Base-by-base conservation (phyloP, 441 rosid genomes). In the Erodium texanum region DNA sequence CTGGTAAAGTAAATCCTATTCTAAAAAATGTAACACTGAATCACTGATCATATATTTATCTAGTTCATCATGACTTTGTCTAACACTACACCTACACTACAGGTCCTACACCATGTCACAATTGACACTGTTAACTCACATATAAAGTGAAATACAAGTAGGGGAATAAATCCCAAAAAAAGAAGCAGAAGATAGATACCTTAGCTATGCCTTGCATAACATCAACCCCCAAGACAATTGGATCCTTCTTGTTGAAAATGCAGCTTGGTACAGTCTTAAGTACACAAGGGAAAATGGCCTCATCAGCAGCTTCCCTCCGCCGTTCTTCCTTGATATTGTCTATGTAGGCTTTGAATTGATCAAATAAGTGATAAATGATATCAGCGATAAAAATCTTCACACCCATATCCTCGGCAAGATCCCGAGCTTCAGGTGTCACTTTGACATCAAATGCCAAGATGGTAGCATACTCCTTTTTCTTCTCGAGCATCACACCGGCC, bases 401-500 rank as follows among this genome's bases (percentile, higher is more conserved):
- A 63, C 99, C 99, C 75, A 82, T 64, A 45, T 89, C 97, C 43
- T 89, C 90, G 62, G 98, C 85, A 29, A 92, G 88, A 68, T 94
- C 97, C 38, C 90, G 86, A 69, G 96, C 94, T 77, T 94, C 99
- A 0, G 87, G 87, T 22, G 96, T 87, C 69, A 92, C 94, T 84
- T 82, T 86, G 77, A 94, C 98, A 68, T 92, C 99, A 79, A 94
- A 94, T 54, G 99, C 99, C 87, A 94, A 82, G 58, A 92, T 87
- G 52, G 96, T 87, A 64, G 96, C 99, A 70, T 52, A 89, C 81
- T 89, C 97, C 77, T 87, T 94, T 75, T 87, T 89, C 91, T 82
- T 94, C 82, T 88, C 99, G 24, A 92, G 96, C 99, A 94, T 94
- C n/a, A 82, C 94, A 73, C 96, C 83, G 12, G 99, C 98, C 77